phyloP scores from a whole-genome alignment of 1,139 yeast species.

The Geotrichum candidum region DNA sequence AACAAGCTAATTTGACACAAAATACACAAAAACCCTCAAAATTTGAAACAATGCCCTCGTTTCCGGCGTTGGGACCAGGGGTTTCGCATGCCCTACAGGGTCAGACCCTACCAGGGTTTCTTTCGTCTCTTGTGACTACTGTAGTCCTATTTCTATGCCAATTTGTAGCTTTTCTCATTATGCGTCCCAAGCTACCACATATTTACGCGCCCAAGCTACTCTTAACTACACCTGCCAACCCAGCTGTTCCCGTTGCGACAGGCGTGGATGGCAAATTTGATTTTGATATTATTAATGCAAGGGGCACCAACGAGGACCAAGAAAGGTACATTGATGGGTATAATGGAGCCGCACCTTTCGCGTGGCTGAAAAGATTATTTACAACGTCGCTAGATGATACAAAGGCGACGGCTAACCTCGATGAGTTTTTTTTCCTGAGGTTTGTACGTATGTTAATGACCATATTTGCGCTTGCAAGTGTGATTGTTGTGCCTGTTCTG shows the following conservation, averaged over 20 bases:
- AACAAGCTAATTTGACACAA: neutral
- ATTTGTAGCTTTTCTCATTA: constrained; percentile 23
- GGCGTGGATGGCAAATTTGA: neutral
- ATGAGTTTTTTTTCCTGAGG: constrained; percentile 33
- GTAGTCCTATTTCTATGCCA: constrained; percentile 24
- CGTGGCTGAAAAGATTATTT: constrained; percentile 25
- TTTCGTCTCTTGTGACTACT: constrained; percentile 29
- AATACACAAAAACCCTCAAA: neutral
- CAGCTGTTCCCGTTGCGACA: constrained; percentile 16
- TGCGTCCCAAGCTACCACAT: constrained; percentile 25
- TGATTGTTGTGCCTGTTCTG: constrained; percentile 25
- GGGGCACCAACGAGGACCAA: neutral
- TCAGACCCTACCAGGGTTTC: constrained; percentile 25
- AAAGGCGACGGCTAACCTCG: constrained; percentile 25
- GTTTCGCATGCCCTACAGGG: constrained; percentile 21
- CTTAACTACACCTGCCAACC: constrained; percentile 22
- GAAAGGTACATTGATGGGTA: neutral
- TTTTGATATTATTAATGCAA: neutral
- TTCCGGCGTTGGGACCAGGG: constrained; percentile 17
- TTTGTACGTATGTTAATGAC: constrained; percentile 26
- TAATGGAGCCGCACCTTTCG: constrained; percentile 19
- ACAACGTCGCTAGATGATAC: constrained; percentile 19
- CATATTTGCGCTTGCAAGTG: constrained; percentile 20
- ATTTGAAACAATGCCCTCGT: neutral
- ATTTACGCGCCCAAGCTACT: constrained; percentile 31